Percentiles rank a stretch among this genome's conserved stretches.
These are phyloP conservation scores for Melocanna baccifera DNA, from an alignment of 176 grass and related monocot genomes.

Conservation along the genomic window DNA sequence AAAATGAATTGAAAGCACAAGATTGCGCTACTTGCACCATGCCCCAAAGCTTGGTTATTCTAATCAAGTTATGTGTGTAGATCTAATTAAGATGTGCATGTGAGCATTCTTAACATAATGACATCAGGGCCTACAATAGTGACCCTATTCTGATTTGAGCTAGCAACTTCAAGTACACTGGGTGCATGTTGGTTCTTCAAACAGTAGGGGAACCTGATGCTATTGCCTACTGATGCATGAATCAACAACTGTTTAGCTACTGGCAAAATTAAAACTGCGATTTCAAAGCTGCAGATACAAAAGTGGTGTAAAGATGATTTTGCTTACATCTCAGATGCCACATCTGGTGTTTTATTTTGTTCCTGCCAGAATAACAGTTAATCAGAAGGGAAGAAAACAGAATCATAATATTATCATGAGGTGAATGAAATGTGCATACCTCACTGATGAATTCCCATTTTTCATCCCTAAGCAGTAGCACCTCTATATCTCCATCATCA, in stretches of 20 bases:
- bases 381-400: slow-evolving; percentile 11
- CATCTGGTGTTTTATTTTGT: slow-evolving; percentile 30
- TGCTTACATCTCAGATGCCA: slow-evolving; percentile 41
- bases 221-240: neutral
- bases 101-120: neutral
- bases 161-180: neutral
- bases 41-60: neutral
- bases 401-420: neutral
- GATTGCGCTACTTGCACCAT: neutral
- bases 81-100: neutral
- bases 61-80: neutral
- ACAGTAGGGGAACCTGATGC: neutral
- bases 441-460: slow-evolving; percentile 64
- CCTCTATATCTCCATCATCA: slow-evolving; percentile 88
- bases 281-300: neutral
- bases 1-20: neutral
- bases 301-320: neutral
- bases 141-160: neutral
- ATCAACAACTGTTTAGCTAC: slow-evolving; percentile 14
- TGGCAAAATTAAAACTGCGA: neutral
- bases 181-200: neutral
- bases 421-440: slow-evolving; percentile 28
- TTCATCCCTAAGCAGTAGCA: slow-evolving; percentile 68
- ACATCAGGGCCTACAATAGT: neutral
- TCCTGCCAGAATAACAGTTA: slow-evolving; percentile 37